Evolutionary conservation across 2,329 filamentous ascomycete species (phyloP).

Genomic region (Arthrobotrys musiformis): DNA sequence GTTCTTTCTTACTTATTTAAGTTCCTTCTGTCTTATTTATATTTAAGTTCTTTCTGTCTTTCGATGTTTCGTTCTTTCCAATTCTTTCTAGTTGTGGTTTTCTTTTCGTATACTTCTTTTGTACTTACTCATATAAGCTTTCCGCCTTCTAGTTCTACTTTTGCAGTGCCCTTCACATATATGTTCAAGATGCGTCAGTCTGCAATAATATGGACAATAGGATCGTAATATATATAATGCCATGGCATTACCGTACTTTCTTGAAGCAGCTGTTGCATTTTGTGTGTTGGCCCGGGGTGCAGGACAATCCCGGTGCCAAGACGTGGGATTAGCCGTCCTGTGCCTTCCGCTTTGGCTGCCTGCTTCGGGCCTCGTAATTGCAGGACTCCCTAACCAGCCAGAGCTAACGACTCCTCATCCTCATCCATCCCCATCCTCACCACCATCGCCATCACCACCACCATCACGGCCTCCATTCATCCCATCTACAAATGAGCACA

Average conservation of each 20-base stretch:
- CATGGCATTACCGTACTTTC: background rate
- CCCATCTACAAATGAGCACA: slow-evolving; percentile 9
- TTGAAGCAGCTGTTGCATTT: background rate
- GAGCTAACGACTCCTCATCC: slow-evolving; percentile 20
- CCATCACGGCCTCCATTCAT: background rate
- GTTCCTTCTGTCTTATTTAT: too few species aligned
- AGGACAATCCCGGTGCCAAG: slow-evolving; percentile 23
- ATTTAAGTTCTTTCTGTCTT: too few species aligned
- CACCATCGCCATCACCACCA: background rate
- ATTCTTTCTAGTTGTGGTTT: too few species aligned
- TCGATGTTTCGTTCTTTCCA: too few species aligned
- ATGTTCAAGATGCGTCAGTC: too few species aligned
- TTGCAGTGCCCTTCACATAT: too few species aligned
- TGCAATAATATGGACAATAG: too few species aligned
- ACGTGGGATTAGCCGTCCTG: slow-evolving; percentile 21
- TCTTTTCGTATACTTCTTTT: too few species aligned
- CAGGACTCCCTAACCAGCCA: slow-evolving; percentile 1
- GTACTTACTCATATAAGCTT: too few species aligned
- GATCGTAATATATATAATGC: background rate
- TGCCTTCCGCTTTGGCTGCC: slow-evolving; percentile 38
- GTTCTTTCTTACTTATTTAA: too few species aligned
- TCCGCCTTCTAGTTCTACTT: too few species aligned
- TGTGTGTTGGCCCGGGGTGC: background rate
- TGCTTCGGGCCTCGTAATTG: slow-evolving; percentile 35
- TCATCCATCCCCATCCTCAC: slow-evolving; percentile 19